Evolutionary conservation across 768 basidiomycete species (phyloP), one percentile per base, ranked within the genome.

Genomic region (Psilocybe tampanensis): DNA sequence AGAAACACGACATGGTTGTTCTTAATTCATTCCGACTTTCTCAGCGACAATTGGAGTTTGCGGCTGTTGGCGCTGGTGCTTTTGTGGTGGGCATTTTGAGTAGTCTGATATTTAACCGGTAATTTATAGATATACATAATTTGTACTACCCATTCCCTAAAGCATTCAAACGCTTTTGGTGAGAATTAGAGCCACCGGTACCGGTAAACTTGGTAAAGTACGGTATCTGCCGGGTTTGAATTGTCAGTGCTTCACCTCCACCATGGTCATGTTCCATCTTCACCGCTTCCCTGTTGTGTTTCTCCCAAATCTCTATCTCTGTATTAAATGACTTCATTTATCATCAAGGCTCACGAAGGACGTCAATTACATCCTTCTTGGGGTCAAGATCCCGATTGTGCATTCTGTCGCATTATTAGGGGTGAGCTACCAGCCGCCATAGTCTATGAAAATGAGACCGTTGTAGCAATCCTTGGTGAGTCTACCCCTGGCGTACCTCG

Each of bases 401-500:
- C 80, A 6, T 90, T 90, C 70, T 91, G 89, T 67, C 77, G 79
- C 39, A 88, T 91, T 54, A 74, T 89, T n/a, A 64, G 66, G 24
- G 72, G 76, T 11, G 79, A 82, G 47, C 58, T 77, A 5, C 76
- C 79, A 1, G 77, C 83, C 3, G 74, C 75, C 59, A 75, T 72
- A 23, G 68, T 90, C 3, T 88, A 80, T 62, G 89, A 90, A 66
- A 76, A 83, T 52, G 85, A 88, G 21, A 72, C 78, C 36, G 79
- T 89, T 19, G 70, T 90, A 60, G 87, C 84, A 21, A 81, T 91
- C 48, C 76, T 90, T 64, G 88, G 88, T 84, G 49, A 33, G 69
- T 65, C 34, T 47, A 13, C 29, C 2, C 13, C 33, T 21, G 5
- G 9, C n/a, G 12, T 6, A 7, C 9, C 4, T 29, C 9, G 29